Evolutionary conservation across 495 filamentous ascomycete species (phyloP), one percentile per base, ranked within the genome.

Genomic region (Xylaria acuta): DNA sequence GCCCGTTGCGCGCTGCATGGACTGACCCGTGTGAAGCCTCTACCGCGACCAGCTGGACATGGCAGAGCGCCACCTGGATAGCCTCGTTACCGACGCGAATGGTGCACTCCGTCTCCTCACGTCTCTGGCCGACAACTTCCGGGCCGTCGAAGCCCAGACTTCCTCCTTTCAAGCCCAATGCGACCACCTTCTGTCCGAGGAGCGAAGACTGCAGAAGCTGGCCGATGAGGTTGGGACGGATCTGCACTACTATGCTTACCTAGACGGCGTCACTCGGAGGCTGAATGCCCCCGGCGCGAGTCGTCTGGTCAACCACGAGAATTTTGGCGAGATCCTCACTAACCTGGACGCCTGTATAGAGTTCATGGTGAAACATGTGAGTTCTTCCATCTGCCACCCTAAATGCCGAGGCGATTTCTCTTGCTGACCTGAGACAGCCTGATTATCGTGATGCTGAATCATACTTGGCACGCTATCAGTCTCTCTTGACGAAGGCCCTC

Each of bases 231-330:
- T 99, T 58, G 91, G 92, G 8, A 89, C 91, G 36, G 97, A 97
- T 73, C 85, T 97, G 7, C 90, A 94, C 73, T 97, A 97, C 78
- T 99, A 98, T 78, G 89, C 90, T 27, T 97, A 95, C 78, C 86
- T 98, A 27, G 96, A 98, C 70, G 94, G 92, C 63, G 93, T 95
- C 62, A 97, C 94, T 14, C 88, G 94, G 64, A 88, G 92, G 36
- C 88, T 99, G 53, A 97, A 98, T 85, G 94, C 94, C 30, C 96
- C 97, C 11, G 94, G 94, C 18, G 94, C 94, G 27, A 89, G 91
- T 40, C 94, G 90, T 74, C 87, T 94, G 54, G 94, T 95, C 49
- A 91, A 93, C 64, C 91, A 90, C 71, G 89, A 90, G 74, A 92
- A 90, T 67, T 98, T 95, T 76, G 91, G 89, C 12, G 92, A 97